Percentiles rank a stretch among this genome's conserved stretches.
Conservation (phyloP, 2,329 filamentous ascomycete species). For the Tolypocladium capitatum region DNA sequence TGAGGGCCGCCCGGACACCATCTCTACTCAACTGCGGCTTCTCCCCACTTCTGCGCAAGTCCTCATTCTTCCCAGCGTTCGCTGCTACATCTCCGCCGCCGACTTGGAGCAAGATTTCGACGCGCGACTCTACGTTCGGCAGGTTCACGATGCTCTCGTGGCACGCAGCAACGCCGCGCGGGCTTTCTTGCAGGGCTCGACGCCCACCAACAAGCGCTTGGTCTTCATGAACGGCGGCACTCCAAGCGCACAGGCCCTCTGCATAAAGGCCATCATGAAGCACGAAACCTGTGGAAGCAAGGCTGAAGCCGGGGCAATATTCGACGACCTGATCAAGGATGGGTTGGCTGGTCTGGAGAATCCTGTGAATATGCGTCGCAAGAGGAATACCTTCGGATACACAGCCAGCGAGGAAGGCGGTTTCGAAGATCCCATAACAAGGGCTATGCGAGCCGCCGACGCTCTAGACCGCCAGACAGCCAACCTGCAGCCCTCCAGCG, state of each 20-base stretch:
- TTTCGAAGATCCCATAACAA: conserved; percentile 34
- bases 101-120: conserved; percentile 15
- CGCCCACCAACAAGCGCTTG: conserved; percentile 33
- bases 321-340: conserved; percentile 34
- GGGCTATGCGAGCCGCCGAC: conserved; percentile 46
- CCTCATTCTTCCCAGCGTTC: conserved; percentile 39
- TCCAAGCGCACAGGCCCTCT: conserved; percentile 38
- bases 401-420: conserved; percentile 2
- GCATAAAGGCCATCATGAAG: conserved; percentile 40
- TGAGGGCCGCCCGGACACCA: conserved; percentile 40
- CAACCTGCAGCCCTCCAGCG: conserved; percentile 34
- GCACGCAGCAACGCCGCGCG: conserved; percentile 34
- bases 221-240: conserved; percentile 50
- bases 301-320: conserved; percentile 35
- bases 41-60: conserved; percentile 46
- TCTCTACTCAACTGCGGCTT: conserved; percentile 46
- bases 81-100: conserved; percentile 28
- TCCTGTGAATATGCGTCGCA: conserved; percentile 9
- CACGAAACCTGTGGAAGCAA: conserved; percentile 36
- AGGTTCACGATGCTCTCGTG: conserved; percentile 35
- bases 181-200: conserved; percentile 35
- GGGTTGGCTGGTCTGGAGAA: conserved; percentile 28
- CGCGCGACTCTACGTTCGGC: conserved; percentile 26
- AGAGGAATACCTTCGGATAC: conserved; percentile 2
- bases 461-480: conserved; percentile 42